Base-by-base conservation (phyloP, 1,284 basidiomycete genomes). In the Schizopora paradoxa region DNA sequence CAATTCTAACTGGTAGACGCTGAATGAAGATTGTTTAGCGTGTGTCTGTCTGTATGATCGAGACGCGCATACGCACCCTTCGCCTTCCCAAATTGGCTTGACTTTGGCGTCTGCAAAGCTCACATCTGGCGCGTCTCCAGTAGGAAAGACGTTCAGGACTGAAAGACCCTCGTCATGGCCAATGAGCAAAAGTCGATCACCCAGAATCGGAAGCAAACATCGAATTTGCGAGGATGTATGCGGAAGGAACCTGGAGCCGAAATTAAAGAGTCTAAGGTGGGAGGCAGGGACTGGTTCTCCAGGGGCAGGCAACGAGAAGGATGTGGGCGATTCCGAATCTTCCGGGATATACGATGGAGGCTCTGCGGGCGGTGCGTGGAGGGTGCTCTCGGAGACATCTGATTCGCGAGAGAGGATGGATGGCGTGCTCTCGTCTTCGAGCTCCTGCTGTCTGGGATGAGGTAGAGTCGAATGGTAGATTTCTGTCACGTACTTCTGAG, bases 241-340 rank as follows among this genome's bases (percentile, higher is more conserved):
- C n/a, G 87, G 86, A 28, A 90, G 66, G 59, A 90, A 90, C 14
- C 86, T 76, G 10, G 86, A 89, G 21, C 86, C 86, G 59, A 90
- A 88, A 37, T 85, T 74, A 55, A 80, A 80, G 41, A 88, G 61
- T 55, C 73, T 74, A 19, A 87, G 63, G 57, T 79, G 83, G 1
- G 74, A 77, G 0, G 84, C 82, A 11, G 62, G 59, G 10, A 84
- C 61, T 11, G 61, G 58, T 53, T 79, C 70, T 46, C 73, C 74
- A 22, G 73, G 62, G 45, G 75, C 69, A 1, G 76, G 73, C 16
- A 68, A 64, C 13, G 72, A 63, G n/a, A n/a, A n/a, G n/a, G n/a
- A n/a, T n/a, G n/a, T n/a, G 43, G 65, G 63, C 16, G 42, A 35
- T 7, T 43, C 41, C 13, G 44, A 38, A 14, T 48, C 41, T 23